These are phyloP conservation scores for Wickerhamiella vanderwaltii DNA, from an alignment of 805 yeast species.

Conservation along the genomic window DNA sequence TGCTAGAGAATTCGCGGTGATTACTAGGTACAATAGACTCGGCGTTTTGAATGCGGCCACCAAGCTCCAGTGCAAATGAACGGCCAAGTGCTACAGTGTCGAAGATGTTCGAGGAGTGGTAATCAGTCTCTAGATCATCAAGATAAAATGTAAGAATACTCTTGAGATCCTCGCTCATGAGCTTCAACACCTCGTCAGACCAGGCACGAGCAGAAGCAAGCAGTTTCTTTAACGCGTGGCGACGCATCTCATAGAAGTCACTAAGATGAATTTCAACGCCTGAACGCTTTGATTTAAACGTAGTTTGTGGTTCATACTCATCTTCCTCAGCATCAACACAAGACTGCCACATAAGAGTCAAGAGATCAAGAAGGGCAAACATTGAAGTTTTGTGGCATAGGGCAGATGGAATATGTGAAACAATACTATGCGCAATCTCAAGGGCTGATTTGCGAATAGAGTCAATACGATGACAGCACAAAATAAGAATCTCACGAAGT, in stretches of 20 bases:
- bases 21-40: slow-evolving; percentile 2
- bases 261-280: slow-evolving; percentile 47
- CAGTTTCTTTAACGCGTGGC: slow-evolving; percentile 48
- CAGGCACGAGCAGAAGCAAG: slow-evolving; percentile 51
- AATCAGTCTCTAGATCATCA: slow-evolving; percentile 28
- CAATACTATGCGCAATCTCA: slow-evolving; percentile 57
- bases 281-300: slow-evolving; percentile 38
- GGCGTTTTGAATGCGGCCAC: slow-evolving; percentile 40
- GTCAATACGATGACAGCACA: slow-evolving; percentile 67
- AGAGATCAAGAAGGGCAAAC: slow-evolving; percentile 67
- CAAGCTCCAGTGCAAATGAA: slow-evolving; percentile 82
- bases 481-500: slow-evolving; percentile 50
- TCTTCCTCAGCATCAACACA: slow-evolving; percentile 72
- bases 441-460: slow-evolving; percentile 70
- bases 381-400: slow-evolving; percentile 63
- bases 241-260: slow-evolving; percentile 68
- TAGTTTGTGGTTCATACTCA: slow-evolving; percentile 73
- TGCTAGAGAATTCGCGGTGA: not conserved
- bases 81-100: slow-evolving; percentile 61
- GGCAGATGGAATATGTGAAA: slow-evolving; percentile 58
- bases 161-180: slow-evolving; percentile 62
- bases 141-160: slow-evolving; percentile 69
- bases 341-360: slow-evolving; percentile 66
- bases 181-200: slow-evolving; percentile 46
- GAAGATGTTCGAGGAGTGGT: slow-evolving; percentile 29